Evolutionary conservation across 192 early-diverging fungal genomes (phyloP), one percentile per base, ranked within the genome.

Genomic region (Coemansia furcata): DNA sequence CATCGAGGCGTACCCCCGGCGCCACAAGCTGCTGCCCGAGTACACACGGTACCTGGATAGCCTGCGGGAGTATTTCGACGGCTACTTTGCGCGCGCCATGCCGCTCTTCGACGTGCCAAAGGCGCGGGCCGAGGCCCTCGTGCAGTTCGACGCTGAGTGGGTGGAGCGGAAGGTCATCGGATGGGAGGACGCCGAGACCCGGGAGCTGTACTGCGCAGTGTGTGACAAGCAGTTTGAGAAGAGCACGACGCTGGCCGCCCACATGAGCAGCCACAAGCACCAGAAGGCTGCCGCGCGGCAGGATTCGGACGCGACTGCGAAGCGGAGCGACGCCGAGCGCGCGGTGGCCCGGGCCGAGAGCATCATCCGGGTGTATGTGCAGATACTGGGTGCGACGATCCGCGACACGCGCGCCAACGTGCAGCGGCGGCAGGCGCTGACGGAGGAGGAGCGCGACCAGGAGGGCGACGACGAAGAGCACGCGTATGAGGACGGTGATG

Each of bases 251-350:
- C 96, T 86, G 76, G 85, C 87, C n/a, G 89, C 88, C 9, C 95
- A 98, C 66, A 77, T 95, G 66, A 89, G 77, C 23, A 93, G 95
- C 36, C 94, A 94, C 77, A 97, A 97, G 71, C 97, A 99, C 74
- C 85, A 88, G 42, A 97, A 95, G 68, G 92, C 91, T 2, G 88
- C 85, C 9, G 67, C 17, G 40, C 73, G 62, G 59, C 35, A 63
- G 67, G 72, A 73, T 23, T 69, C 38, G 29, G 55, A 19, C 72
- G 47, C 23, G 23, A 26, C 39, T 26, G 70, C 74, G 42, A 77
- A 80, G 50, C 86, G 86, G 68, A 72, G 76, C 12, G 84, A 80
- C n/a, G 69, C 84, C 35, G 85, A 89, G 49, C 77, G 85, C 36
- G 74, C 87, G n/a, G 72, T 84, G 38, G 93, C 94, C 36, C 84